Evolutionary conservation across 441 rosid species (phyloP).

Genomic region (Brassica hybrid): DNA sequence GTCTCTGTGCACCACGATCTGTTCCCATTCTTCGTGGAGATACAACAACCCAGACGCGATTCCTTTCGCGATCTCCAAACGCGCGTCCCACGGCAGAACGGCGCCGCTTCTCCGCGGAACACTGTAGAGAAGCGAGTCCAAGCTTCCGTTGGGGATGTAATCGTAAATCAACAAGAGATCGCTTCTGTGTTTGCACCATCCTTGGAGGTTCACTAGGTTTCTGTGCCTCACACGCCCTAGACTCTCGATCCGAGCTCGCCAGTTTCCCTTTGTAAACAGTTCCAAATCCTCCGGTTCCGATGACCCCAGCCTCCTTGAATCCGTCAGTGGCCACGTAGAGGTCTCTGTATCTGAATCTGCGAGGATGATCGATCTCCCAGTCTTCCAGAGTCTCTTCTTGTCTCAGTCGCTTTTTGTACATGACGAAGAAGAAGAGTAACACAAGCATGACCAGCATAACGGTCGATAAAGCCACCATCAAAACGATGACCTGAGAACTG

Average conservation of each 20-base stretch:
- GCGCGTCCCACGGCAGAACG: not conserved
- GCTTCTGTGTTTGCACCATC: not conserved
- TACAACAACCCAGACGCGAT: not conserved
- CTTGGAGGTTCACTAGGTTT: not conserved
- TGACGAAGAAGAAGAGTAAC: constrained; percentile 38
- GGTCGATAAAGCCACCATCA: constrained; percentile 50
- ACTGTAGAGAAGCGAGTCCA: not conserved
- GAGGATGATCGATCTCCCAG: constrained; percentile 85
- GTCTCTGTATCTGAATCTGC: constrained; percentile 66
- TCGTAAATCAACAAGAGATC: not conserved
- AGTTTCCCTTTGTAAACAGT: constrained; percentile 65
- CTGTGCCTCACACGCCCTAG: not conserved
- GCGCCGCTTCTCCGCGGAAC: not conserved
- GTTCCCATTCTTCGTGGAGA: not conserved
- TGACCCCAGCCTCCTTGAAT: constrained; percentile 58
- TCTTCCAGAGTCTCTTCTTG: constrained; percentile 62
- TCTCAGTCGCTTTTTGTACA: constrained; percentile 31
- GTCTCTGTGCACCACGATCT: not conserved
- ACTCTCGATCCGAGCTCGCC: constrained; percentile 18
- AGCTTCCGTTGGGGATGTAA: constrained; percentile 1
- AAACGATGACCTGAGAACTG: constrained; percentile 39
- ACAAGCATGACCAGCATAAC: constrained; percentile 46
- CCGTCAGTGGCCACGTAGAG: constrained; percentile 68
- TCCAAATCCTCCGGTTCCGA: constrained; percentile 83
- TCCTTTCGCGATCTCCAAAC: not conserved